A percentile compares a stretch with the other conserved stretches of the same genome.
Evolutionary conservation across 345 rosid species (phyloP).

Genomic region (Linum trigynum): DNA sequence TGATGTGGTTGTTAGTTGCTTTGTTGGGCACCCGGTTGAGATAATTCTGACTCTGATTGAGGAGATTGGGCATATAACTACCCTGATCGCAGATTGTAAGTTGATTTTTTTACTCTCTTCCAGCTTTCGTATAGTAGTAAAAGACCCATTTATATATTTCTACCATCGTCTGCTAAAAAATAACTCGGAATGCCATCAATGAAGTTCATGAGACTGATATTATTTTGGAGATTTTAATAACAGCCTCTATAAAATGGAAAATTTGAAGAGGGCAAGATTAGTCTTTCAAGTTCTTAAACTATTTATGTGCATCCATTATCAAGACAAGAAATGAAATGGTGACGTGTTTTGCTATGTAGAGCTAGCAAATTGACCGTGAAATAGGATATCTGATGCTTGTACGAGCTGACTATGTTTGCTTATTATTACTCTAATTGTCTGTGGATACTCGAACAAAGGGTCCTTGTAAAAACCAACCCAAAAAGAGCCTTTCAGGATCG

Average conservation of each 20-base stretch:
- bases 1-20: conserved; percentile 44
- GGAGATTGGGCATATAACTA: conserved; percentile 39
- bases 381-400: neutral
- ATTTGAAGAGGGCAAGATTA: neutral
- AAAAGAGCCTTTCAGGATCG: neutral
- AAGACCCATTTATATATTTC: too few relatives aligned
- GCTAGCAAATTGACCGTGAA: neutral
- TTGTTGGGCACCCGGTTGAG: conserved; percentile 60
- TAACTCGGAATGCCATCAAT: too few relatives aligned
- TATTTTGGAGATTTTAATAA: neutral
- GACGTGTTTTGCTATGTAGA: neutral
- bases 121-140: neutral
- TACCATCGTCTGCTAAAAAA: too few relatives aligned
- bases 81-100: conserved; percentile 45
- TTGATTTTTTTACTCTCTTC: conserved; percentile 14
- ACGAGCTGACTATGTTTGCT: neutral
- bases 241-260: neutral
- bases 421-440: neutral
- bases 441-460: neutral
- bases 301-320: neutral
- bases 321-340: neutral
- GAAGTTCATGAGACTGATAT: neutral
- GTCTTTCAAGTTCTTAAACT: neutral
- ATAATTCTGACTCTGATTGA: conserved; percentile 39
- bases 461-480: neutral